phyloP scores from a whole-genome alignment of 805 yeast species.

The Suhomyces tanzawaensis region DNA sequence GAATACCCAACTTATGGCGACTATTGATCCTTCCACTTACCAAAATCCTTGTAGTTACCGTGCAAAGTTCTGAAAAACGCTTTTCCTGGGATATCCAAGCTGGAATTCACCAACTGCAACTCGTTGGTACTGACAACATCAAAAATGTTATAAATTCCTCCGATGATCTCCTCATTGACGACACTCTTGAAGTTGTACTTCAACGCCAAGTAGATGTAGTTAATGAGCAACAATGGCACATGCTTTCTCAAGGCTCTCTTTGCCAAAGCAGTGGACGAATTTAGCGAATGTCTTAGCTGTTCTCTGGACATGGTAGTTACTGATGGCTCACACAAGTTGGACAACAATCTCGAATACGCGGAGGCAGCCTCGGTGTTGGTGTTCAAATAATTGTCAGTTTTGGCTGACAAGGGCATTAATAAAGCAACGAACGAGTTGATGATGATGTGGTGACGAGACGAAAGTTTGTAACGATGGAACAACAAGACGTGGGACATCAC shows the following conservation, averaged over 20 bases:
- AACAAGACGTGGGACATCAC: conserved; percentile 60
- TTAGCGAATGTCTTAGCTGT: conserved; percentile 38
- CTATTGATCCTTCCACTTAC: conserved; percentile 74
- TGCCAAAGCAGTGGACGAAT: conserved; percentile 52
- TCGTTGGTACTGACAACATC: conserved; percentile 70
- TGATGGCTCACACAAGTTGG: conserved; percentile 71
- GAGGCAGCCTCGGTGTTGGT: conserved; percentile 38
- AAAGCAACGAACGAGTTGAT: conserved; percentile 47
- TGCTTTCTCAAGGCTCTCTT: conserved; percentile 64
- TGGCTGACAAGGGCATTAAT: conserved; percentile 45
- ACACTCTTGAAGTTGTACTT: conserved; percentile 44
- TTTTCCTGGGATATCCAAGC: conserved; percentile 69
- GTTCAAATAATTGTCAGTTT: conserved; percentile 15
- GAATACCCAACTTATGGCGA: too few species aligned
- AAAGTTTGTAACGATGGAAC: conserved; percentile 65
- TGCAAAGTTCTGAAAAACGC: conserved; percentile 65
- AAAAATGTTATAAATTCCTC: conserved; percentile 61
- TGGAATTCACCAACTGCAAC: conserved; percentile 56
- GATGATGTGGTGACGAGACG: conserved; percentile 71
- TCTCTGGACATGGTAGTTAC: conserved; percentile 27
- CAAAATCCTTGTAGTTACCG: conserved; percentile 69
- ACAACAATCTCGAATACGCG: conserved; percentile 55
- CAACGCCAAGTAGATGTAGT: conserved; percentile 57
- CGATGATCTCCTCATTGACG: conserved; percentile 48
- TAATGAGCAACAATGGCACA: conserved; percentile 55